These are phyloP conservation scores for Spirogloea muscicola DNA, from an alignment of 139 green algal species.

Conservation along the genomic window DNA sequence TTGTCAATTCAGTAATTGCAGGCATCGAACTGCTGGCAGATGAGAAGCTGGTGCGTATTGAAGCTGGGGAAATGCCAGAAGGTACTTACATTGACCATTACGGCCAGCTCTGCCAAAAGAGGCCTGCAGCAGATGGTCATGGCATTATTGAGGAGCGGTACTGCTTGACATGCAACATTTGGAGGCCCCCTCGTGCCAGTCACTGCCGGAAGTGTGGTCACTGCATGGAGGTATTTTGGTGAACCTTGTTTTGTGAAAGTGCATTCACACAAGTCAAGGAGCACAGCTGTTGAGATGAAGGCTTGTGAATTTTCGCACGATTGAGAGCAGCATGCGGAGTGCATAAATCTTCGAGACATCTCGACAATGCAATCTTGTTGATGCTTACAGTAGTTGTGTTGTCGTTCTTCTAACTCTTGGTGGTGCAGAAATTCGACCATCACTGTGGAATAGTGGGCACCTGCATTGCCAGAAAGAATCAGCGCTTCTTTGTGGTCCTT, in stretches of 20 bases:
- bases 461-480: conserved; percentile 67
- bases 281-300: not conserved
- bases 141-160: no score
- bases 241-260: not conserved
- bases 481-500: conserved; percentile 69
- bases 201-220: conserved; percentile 66
- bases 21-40: no score
- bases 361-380: not conserved
- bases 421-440: conserved; percentile 67
- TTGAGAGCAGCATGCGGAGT: not conserved
- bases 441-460: conserved; percentile 70
- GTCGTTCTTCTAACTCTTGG: not conserved
- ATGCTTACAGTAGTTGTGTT: not conserved
- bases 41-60: no score
- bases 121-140: no score
- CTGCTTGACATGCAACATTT: conserved; percentile 72
- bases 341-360: not conserved
- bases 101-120: no score
- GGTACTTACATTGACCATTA: no score
- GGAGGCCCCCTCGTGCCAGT: conserved; percentile 56
- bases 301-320: not conserved
- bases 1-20: no score
- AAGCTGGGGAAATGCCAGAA: no score
- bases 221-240: conserved; percentile 65
- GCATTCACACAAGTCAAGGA: not conserved